Evolutionary conservation across 1,139 yeast genomes (phyloP).

Genomic region (Yamadazyma triangularis): DNA sequence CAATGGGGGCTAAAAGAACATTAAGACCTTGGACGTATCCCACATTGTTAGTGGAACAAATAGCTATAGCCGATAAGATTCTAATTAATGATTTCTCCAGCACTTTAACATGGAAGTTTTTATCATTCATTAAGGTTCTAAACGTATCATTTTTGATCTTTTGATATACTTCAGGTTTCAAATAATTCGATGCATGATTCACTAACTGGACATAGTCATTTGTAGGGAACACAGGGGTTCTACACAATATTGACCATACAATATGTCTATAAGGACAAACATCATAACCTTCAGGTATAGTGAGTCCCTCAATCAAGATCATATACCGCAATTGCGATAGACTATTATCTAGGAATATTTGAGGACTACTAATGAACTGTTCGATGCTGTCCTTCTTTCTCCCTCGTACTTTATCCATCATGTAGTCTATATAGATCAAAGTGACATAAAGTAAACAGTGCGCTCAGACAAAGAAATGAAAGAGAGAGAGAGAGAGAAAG

Average conservation of each 20-base stretch:
- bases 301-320: constrained; percentile 75
- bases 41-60: constrained; percentile 38
- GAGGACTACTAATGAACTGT: constrained; percentile 57
- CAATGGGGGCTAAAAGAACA: constrained; percentile 79
- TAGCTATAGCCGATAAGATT: constrained; percentile 69
- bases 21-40: constrained; percentile 90
- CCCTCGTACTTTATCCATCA: constrained; percentile 21
- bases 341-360: constrained; percentile 63
- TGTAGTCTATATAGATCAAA: neutral
- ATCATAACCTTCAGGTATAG: constrained; percentile 44
- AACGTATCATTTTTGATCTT: constrained; percentile 87
- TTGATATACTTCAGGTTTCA: constrained; percentile 43
- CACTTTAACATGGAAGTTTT: constrained; percentile 60
- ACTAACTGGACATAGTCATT: constrained; percentile 54
- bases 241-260: constrained; percentile 77
- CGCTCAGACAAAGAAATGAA: no score
- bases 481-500: constrained; percentile 1
- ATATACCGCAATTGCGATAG: constrained; percentile 74
- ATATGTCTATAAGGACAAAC: constrained; percentile 66
- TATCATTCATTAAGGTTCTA: constrained; percentile 77
- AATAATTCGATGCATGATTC: constrained; percentile 48
- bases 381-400: constrained; percentile 64
- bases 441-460: constrained; percentile 2
- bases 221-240: constrained; percentile 57
- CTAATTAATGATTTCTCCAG: constrained; percentile 66